Evolutionary conservation across 352 stramenopile genomes (phyloP).

Genomic region (Thalassiosira pacifica): DNA sequence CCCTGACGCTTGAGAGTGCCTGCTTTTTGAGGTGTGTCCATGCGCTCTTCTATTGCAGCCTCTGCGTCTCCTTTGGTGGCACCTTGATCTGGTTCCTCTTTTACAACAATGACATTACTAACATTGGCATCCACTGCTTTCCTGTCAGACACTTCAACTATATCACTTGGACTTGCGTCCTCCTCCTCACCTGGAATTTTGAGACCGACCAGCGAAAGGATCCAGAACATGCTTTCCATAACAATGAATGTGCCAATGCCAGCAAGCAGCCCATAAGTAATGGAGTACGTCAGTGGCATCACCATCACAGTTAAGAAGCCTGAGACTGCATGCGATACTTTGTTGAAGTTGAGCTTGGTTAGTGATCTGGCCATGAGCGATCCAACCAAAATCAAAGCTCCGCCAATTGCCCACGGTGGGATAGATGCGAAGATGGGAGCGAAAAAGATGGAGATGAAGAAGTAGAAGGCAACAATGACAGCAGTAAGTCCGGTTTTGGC

Average conservation of each 20-base stretch:
- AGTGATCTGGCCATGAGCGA: constrained; percentile 81
- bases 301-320: constrained; percentile 87
- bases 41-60: no score
- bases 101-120: no score
- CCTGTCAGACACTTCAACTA: no score
- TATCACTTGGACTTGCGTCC: no score
- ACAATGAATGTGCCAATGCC: constrained; percentile 63
- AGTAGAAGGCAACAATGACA: constrained; percentile 80
- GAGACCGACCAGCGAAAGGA: constrained; percentile 63
- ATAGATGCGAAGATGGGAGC: constrained; percentile 86
- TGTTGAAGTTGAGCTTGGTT: constrained; percentile 83
- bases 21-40: no score
- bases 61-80: no score
- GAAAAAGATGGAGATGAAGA: constrained; percentile 87
- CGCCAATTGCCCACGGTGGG: constrained; percentile 83
- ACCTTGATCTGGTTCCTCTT: no score
- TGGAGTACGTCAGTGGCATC: constrained; percentile 89
- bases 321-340: constrained; percentile 75
- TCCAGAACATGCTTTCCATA: constrained; percentile 56
- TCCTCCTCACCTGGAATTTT: constrained; percentile 37
- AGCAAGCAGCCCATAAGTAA: constrained; percentile 84
- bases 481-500: constrained; percentile 83
- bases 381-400: constrained; percentile 86
- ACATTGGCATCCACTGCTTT: no score
- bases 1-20: no score